These are phyloP conservation scores for Scenedesmus sp. DNA, from an alignment of 163 green algal genomes.

Conservation along the genomic window DNA sequence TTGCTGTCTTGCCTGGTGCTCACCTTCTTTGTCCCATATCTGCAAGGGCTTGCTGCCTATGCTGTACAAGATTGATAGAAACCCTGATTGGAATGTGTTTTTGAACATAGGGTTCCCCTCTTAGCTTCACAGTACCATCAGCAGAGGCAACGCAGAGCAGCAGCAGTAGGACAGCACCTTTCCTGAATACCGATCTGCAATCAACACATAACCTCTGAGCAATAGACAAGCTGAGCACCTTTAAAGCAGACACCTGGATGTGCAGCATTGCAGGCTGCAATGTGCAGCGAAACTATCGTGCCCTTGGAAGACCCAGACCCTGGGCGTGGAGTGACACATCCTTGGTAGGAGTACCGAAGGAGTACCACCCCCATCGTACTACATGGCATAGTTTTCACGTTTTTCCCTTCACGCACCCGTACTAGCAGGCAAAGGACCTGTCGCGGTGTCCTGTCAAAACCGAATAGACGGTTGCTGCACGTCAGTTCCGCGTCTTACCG, in stretches of 20 bases:
- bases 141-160: neutral
- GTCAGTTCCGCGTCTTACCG: neutral
- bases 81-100: slow-evolving; percentile 86
- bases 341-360: neutral
- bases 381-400: neutral
- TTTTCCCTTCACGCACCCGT: neutral
- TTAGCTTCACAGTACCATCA: neutral
- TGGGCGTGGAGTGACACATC: neutral
- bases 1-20: neutral
- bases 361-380: neutral
- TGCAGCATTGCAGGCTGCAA: neutral
- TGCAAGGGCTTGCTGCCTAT: slow-evolving; percentile 97
- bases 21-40: slow-evolving; percentile 94
- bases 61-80: slow-evolving; percentile 96
- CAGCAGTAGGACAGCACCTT: neutral
- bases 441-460: neutral
- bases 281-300: neutral
- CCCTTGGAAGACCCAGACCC: neutral
- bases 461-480: neutral
- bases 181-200: too few relatives aligned
- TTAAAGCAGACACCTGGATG: neutral
- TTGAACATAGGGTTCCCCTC: slow-evolving; percentile 37
- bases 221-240: neutral
- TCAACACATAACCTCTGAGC: neutral
- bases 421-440: neutral